phyloP scores from a whole-genome alignment of 352 stramenopile genomes.

The Pythium dissotocum region DNA sequence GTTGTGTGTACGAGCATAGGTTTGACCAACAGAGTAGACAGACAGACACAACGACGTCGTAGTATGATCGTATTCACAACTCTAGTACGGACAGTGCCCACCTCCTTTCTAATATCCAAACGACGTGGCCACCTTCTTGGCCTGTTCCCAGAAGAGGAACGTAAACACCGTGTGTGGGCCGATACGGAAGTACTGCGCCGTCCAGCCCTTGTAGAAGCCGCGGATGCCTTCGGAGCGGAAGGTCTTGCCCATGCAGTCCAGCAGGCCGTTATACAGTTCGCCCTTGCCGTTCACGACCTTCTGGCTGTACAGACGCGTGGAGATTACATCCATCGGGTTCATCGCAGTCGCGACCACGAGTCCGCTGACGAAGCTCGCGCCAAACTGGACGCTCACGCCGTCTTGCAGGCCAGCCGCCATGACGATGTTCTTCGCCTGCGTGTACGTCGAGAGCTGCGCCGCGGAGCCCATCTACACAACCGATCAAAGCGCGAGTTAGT shows the following conservation, averaged over 20 bases:
- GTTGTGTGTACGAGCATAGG: background rate
- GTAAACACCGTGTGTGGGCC: slow-evolving; percentile 86
- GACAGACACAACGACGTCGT: background rate
- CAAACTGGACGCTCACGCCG: slow-evolving; percentile 73
- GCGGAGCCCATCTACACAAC: slow-evolving; percentile 70
- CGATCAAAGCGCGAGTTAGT: background rate
- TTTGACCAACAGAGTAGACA: background rate
- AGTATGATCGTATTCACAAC: slow-evolving; percentile 6
- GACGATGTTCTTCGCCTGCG: slow-evolving; percentile 81
- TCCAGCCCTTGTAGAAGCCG: slow-evolving; percentile 88
- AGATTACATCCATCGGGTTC: slow-evolving; percentile 90
- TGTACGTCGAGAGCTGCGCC: slow-evolving; percentile 84
- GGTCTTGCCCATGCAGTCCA: slow-evolving; percentile 83
- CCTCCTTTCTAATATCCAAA: slow-evolving; percentile 53
- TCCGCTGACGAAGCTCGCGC: slow-evolving; percentile 78
- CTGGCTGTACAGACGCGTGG: slow-evolving; percentile 86
- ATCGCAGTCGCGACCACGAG: slow-evolving; percentile 83
- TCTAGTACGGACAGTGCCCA: background rate
- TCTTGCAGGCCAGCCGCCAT: slow-evolving; percentile 75
- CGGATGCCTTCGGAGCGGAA: slow-evolving; percentile 74
- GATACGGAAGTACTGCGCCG: slow-evolving; percentile 85
- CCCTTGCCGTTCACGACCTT: slow-evolving; percentile 87
- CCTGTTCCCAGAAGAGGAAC: slow-evolving; percentile 87
- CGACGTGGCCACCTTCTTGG: slow-evolving; percentile 65
- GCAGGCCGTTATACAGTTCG: slow-evolving; percentile 68